Evolutionary conservation across 2,329 filamentous ascomycete species (phyloP), one percentile per base, ranked within the genome.

Genomic region (Dactylellina haptotyla): DNA sequence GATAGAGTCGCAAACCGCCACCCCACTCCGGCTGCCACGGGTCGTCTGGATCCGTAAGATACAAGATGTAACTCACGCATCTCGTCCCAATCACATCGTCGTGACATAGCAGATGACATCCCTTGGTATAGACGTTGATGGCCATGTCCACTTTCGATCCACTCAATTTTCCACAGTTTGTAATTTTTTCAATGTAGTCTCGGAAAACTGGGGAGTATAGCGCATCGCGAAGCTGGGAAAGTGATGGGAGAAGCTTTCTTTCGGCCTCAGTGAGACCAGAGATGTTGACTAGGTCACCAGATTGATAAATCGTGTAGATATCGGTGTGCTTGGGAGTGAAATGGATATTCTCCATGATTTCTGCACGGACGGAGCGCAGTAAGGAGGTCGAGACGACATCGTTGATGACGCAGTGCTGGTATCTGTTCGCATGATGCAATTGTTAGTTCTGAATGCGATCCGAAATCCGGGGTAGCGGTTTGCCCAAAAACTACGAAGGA

Each of bases 301-400:
- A 98, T 84, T 99, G 95, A 85, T 97, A 93, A 80, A 99, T 98
- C 83, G 96, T 97, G 87, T 99, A 99, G 78, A 99, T 99, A 81
- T 99, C 95, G 51, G 95, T 99, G 82, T 99, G 95, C 82, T 99
- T 99, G 78, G 93, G 93, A 10, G 95, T 97, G 83, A 99, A 99
- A 77, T 91, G 89, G 77, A 99, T 91, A 80, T 97, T 93, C 77
- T 90, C 86, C 81, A 90, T 89, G 81, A 98, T 94, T 83, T 99
- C 95, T 79, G 86, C 83, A 80, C 95, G 93, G 71, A 99, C 95
- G 63, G 87, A 85, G 79, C 93, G 93, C 50, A 99, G 87, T 16
- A 99, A 88, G 51, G 84, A 81, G 78, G 94, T 90, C 81, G 95
- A 85, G 80, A 98, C 89, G 45, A 99, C 84, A 61, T 87, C 84